phyloP scores from a whole-genome alignment of 2,329 filamentous ascomycete genomes.

The Calonectria montana region DNA sequence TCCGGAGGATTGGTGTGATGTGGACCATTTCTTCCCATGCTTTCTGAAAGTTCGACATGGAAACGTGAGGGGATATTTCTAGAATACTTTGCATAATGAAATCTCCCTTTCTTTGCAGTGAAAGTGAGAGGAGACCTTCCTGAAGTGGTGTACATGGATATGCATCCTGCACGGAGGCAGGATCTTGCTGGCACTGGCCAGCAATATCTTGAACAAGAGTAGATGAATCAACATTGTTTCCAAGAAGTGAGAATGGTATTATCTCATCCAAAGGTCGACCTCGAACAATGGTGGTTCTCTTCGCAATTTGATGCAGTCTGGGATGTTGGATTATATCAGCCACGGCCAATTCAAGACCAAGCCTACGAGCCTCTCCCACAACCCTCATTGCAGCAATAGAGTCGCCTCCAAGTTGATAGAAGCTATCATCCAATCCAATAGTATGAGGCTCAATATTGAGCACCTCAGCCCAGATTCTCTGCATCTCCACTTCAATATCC shows the following conservation, averaged over 20 bases:
- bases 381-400: constrained; percentile 63
- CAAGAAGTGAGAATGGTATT: neutral
- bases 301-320: neutral
- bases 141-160: constrained; percentile 35
- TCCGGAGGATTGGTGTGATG: constrained; percentile 32
- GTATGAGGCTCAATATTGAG: constrained; percentile 46
- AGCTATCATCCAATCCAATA: constrained; percentile 57
- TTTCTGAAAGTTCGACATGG: constrained; percentile 22
- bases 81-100: constrained; percentile 37
- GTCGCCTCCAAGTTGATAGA: constrained; percentile 63
- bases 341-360: constrained; percentile 19
- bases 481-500: constrained; percentile 39
- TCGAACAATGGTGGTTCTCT: neutral
- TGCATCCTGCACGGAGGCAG: constrained; percentile 6
- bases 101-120: constrained; percentile 30
- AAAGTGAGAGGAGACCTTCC: constrained; percentile 32
- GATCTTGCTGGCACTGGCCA: neutral
- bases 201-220: neutral
- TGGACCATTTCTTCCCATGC: constrained; percentile 38
- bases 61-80: constrained; percentile 18
- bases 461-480: constrained; percentile 50
- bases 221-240: neutral
- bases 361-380: constrained; percentile 33
- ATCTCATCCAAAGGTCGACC: neutral
- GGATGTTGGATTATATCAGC: constrained; percentile 27